Percentiles rank a stretch among this genome's conserved stretches.
Conservation (phyloP, 805 yeast species). For the Metschnikowia lochheadii region DNA sequence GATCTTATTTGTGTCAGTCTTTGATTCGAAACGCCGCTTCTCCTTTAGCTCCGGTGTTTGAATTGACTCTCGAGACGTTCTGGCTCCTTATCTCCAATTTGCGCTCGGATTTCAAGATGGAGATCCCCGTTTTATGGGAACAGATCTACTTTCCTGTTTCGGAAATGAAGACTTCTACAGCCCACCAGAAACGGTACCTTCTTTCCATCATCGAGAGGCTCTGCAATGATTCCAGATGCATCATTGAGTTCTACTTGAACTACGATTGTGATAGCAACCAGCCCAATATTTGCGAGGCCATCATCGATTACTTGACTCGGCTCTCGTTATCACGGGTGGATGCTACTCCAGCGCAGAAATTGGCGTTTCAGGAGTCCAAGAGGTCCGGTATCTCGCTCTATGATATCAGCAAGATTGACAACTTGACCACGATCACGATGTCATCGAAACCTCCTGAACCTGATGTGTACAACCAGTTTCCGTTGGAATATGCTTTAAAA, state of each 20-base stretch:
- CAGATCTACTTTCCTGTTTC: conserved; percentile 93
- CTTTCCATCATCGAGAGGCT: conserved; percentile 75
- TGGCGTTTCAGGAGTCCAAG: conserved; percentile 38
- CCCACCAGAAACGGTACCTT: conserved; percentile 89
- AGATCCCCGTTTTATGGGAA: conserved; percentile 87
- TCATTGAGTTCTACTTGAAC: conserved; percentile 89
- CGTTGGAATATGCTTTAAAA: conserved; percentile 80
- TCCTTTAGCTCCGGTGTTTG: conserved; percentile 86
- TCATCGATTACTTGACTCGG: conserved; percentile 73
- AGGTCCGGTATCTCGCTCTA: conserved; percentile 64
- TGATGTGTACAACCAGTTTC: conserved; percentile 51
- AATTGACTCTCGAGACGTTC: conserved; percentile 85
- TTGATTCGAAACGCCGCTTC: conserved; percentile 91
- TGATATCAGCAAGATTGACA: conserved; percentile 68
- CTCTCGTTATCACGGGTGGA: conserved; percentile 68
- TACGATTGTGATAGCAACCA: conserved; percentile 86
- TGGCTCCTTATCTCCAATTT: conserved; percentile 83
- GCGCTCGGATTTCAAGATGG: conserved; percentile 84
- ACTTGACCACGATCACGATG: conserved; percentile 66
- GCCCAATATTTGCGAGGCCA: conserved; percentile 81
- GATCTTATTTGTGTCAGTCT: conserved; percentile 78
- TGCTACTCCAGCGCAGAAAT: conserved; percentile 64
- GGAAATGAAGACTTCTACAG: conserved; percentile 84
- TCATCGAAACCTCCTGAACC: conserved; percentile 53
- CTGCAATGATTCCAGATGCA: conserved; percentile 82